Evolutionary conservation across 192 early-diverging fungal genomes (phyloP).

Genomic region (Podila clonocystis): DNA sequence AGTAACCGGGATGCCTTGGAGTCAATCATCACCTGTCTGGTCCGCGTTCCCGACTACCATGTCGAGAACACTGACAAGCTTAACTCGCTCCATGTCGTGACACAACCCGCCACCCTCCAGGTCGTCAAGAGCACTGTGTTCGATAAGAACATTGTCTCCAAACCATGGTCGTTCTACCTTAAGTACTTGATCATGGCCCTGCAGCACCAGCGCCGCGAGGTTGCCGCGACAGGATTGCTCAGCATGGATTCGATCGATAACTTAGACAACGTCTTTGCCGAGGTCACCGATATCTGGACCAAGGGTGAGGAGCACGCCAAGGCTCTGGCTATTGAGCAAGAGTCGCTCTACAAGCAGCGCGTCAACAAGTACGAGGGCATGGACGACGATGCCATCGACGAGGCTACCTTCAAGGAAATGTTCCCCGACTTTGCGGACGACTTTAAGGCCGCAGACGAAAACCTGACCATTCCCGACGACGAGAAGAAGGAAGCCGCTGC

Average conservation of each 20-base stretch:
- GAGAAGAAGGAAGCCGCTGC: constrained; percentile 11
- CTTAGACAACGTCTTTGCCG: constrained; percentile 63
- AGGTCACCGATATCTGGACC: constrained; percentile 69
- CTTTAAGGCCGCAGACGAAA: constrained; percentile 71
- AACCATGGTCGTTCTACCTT: constrained; percentile 64
- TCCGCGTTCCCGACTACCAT: constrained; percentile 51
- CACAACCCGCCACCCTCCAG: constrained; percentile 47
- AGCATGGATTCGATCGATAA: constrained; percentile 49
- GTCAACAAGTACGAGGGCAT: constrained; percentile 59
- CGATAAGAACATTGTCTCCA: constrained; percentile 41
- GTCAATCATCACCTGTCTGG: constrained; percentile 48
- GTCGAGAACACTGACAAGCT: constrained; percentile 43
- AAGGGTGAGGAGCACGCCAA: constrained; percentile 68
- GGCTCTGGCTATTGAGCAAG: constrained; percentile 59
- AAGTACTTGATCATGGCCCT: constrained; percentile 59
- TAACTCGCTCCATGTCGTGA: constrained; percentile 54
- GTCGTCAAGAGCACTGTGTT: constrained; percentile 59
- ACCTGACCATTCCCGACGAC: constrained; percentile 52
- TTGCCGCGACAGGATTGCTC: constrained; percentile 55
- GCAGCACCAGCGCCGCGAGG: constrained; percentile 51
- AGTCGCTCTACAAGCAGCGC: constrained; percentile 64
- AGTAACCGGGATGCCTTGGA: constrained; percentile 36
- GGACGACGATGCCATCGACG: constrained; percentile 75
- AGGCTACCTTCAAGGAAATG: constrained; percentile 73
- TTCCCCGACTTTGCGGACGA: constrained; percentile 92